Percentiles rank a stretch among this genome's conserved stretches.
Evolutionary conservation across 768 basidiomycete genomes (phyloP).

Genomic region (Termitomyces eurrhizus): DNA sequence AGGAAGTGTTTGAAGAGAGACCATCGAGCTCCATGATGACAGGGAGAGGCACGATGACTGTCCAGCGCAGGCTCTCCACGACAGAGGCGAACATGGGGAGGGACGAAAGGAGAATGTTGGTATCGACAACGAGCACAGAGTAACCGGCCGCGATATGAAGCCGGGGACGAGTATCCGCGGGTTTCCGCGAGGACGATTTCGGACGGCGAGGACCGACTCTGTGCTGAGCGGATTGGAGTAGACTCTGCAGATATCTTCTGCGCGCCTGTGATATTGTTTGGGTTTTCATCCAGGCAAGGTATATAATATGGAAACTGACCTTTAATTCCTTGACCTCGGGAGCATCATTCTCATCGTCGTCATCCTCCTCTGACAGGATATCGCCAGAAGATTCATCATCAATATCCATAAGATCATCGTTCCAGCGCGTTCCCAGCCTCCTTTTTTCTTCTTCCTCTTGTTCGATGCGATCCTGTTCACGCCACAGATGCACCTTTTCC

Average conservation of each 20-base stretch:
- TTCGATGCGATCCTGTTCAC: constrained; percentile 63
- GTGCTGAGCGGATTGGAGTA: constrained; percentile 51
- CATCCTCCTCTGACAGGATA: constrained; percentile 42
- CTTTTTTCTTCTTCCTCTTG: constrained; percentile 66
- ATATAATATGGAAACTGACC: constrained; percentile 35
- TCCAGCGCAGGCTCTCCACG: constrained; percentile 81
- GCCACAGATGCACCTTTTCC: constrained; percentile 68
- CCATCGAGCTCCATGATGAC: constrained; percentile 98
- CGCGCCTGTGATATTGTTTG: constrained; percentile 48
- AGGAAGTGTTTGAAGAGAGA: constrained; percentile 55
- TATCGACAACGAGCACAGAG: constrained; percentile 89
- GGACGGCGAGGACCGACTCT: constrained; percentile 21
- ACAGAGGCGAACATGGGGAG: constrained; percentile 68
- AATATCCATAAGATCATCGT: constrained; percentile 68
- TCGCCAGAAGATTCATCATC: constrained; percentile 53
- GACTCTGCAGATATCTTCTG: constrained; percentile 64
- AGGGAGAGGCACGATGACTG: constrained; percentile 85
- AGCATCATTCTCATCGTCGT: constrained; percentile 63
- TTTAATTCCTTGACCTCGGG: constrained; percentile 78
- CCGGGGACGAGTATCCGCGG: constrained; percentile 31
- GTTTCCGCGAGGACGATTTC: constrained; percentile 24
- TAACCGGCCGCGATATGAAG: constrained; percentile 76
- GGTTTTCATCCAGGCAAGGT: not conserved
- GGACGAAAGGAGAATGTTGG: constrained; percentile 89
- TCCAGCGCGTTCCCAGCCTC: constrained; percentile 56